These are phyloP conservation scores for Hypoxylon sp. DNA, from an alignment of 2,329 filamentous ascomycete genomes.

Conservation along the genomic window DNA sequence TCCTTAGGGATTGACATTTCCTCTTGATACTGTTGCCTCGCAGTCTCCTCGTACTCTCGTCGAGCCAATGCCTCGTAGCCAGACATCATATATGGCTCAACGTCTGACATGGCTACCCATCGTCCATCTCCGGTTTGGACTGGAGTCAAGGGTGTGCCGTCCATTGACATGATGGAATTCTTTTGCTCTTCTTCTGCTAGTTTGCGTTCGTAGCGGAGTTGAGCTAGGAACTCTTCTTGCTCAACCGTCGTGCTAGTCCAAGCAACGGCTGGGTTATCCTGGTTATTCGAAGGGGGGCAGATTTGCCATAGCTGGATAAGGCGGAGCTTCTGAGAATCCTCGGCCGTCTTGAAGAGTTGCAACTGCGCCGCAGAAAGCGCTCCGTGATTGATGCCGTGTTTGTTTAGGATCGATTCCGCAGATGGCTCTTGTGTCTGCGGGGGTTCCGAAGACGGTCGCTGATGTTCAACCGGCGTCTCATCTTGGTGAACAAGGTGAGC, in stretches of 20 bases:
- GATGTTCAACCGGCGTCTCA: constrained; percentile 54
- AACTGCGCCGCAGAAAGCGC: constrained; percentile 81
- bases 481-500: constrained; percentile 71
- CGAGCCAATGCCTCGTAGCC: constrained; percentile 82
- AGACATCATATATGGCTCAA: constrained; percentile 87
- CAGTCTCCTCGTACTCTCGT: constrained; percentile 73
- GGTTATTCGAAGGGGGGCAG: constrained; percentile 75
- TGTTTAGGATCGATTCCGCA: constrained; percentile 71
- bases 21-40: constrained; percentile 55
- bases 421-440: constrained; percentile 64
- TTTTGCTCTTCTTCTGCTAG: constrained; percentile 62
- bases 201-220: constrained; percentile 71
- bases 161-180: constrained; percentile 65
- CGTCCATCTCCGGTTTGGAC: constrained; percentile 68
- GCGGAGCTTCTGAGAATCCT: constrained; percentile 78
- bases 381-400: constrained; percentile 78
- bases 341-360: constrained; percentile 82
- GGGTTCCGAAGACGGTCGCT: constrained; percentile 67
- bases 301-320: constrained; percentile 90
- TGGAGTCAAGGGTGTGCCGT: constrained; percentile 66
- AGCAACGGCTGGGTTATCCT: constrained; percentile 67
- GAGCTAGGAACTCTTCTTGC: constrained; percentile 72
- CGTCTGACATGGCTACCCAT: constrained; percentile 66
- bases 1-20: constrained; percentile 56
- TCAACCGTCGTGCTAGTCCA: constrained; percentile 69